Base-by-base conservation (phyloP, 345 rosid genomes). In the Sisymbrium altissimum region DNA sequence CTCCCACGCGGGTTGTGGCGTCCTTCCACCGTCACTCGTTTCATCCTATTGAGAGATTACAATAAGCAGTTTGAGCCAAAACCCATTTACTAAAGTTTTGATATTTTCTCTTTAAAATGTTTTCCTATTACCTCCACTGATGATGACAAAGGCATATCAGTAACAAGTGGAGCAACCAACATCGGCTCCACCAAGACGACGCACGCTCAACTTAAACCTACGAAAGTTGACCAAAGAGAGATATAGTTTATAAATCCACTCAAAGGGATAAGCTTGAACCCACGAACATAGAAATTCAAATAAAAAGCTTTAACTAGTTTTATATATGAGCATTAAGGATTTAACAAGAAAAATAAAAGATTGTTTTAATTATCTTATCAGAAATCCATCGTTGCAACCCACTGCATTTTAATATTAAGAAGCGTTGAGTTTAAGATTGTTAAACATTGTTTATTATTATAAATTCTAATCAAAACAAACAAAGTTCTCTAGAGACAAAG, bases 141-240 rank as follows among this genome's bases (percentile, higher is more conserved):
- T 52, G 81, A 78, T 66, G 98, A 86, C 62, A 90, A 79, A 67
- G 99, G 98, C 72, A 89, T 84, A 75, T 96, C 97, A 23, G 97
- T 87, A 62, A 96, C 98, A 66, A 96, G 98, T 75, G 98, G 98
- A 43, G 97, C 99, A 67, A 96, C 99, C 1, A n/a, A 98, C 99
- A 73, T 97, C 97, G 45, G 99, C 93, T 66, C 87, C 98, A 11
- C 99, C 99, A 85, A 92, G 79, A 76, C 98, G 86, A 79, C 99
- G 92, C 97, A 96, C 92, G 87, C 98, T 96, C 73, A 96, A 82
- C n/a, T n/a, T n/a, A n/a, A 68, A 96, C 98, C 99, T 96, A 86
- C 73, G 74, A 53, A 77, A 79, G 73, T 82, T 71, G 76, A 78
- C 78, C 38, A 70, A 61, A 68, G 35, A 30, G 25, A 75, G 46